Conservation (phyloP, 352 stramenopile genomes). For the Phytophthora parvispora region DNA sequence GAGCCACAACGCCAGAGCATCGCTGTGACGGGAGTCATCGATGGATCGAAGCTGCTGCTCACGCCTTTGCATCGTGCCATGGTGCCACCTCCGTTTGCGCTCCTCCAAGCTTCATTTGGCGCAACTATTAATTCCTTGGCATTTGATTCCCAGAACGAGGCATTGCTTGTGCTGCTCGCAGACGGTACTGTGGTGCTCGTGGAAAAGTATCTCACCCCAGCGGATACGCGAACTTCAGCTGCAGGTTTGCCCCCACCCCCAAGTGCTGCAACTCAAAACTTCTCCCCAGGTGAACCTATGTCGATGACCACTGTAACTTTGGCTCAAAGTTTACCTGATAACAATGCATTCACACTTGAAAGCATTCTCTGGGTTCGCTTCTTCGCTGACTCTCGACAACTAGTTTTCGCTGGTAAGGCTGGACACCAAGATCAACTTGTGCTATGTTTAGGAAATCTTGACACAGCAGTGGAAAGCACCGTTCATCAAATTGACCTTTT, state of each 20-base stretch:
- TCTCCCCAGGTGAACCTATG: background rate
- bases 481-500: constrained; percentile 17
- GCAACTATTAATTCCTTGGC: constrained; percentile 59
- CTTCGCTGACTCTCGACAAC: constrained; percentile 11
- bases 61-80: constrained; percentile 74
- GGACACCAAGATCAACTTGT: constrained; percentile 43
- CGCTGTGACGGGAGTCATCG: constrained; percentile 66
- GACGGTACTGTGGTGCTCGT: constrained; percentile 54
- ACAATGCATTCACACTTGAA: constrained; percentile 4
- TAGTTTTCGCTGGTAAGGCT: constrained; percentile 44
- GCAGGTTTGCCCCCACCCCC: constrained; percentile 28
- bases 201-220: constrained; percentile 49
- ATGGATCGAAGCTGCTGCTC: constrained; percentile 68
- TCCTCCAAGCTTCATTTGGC: constrained; percentile 51
- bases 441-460: constrained; percentile 11
- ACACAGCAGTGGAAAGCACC: constrained; percentile 1
- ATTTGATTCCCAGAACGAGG: constrained; percentile 60
- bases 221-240: constrained; percentile 13
- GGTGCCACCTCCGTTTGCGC: constrained; percentile 74
- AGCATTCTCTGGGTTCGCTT: constrained; percentile 51
- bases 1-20: constrained; percentile 24
- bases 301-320: constrained; percentile 14
- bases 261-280: background rate
- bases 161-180: constrained; percentile 51
- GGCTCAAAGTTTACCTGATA: background rate